A percentile compares a stretch with the other conserved stretches of the same genome.
phyloP scores from a whole-genome alignment of 345 rosid species.

The Cardamine occulta region DNA sequence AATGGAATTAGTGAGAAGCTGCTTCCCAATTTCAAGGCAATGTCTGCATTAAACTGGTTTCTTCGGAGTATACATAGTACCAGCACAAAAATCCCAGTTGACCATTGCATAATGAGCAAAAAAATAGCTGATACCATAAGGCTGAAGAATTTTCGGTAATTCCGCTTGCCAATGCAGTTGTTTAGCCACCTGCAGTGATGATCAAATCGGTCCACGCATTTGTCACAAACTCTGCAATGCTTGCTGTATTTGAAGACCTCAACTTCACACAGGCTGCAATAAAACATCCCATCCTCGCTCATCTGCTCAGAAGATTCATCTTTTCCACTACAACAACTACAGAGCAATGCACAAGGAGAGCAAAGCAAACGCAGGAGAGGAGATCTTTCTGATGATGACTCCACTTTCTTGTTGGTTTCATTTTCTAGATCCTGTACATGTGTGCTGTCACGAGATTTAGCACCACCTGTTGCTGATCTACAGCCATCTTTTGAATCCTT shows the following conservation, averaged over 20 bases:
- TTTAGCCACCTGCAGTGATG: constrained; percentile 99
- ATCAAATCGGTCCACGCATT: constrained; percentile 89
- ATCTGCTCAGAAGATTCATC: constrained; percentile 70
- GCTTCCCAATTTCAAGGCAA: constrained; percentile 88
- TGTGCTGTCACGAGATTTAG: constrained; percentile 58
- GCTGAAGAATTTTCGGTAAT: constrained; percentile 88
- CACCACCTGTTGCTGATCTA: constrained; percentile 60
- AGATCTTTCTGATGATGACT: constrained; percentile 47
- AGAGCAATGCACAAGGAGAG: constrained; percentile 68
- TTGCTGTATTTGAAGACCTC: constrained; percentile 99
- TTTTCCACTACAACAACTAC: constrained; percentile 57
- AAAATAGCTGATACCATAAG: constrained; percentile 87
- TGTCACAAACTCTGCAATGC: constrained; percentile 97
- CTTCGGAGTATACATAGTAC: constrained; percentile 77
- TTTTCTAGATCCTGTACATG: constrained; percentile 43
- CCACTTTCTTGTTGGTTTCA: constrained; percentile 46
- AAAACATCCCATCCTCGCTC: constrained; percentile 98
- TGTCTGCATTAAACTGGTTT: constrained; percentile 67
- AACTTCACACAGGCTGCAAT: constrained; percentile 95
- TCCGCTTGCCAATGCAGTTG: constrained; percentile 87
- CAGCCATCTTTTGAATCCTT: constrained; percentile 68
- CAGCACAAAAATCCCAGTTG: constrained; percentile 82
- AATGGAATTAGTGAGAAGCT: constrained; percentile 92
- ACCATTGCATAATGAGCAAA: constrained; percentile 96
- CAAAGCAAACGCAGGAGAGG: constrained; percentile 55